Evolutionary conservation across 2,329 filamentous ascomycete genomes (phyloP), one percentile per base, ranked within the genome.

Genomic region (Penicillium sp.): DNA sequence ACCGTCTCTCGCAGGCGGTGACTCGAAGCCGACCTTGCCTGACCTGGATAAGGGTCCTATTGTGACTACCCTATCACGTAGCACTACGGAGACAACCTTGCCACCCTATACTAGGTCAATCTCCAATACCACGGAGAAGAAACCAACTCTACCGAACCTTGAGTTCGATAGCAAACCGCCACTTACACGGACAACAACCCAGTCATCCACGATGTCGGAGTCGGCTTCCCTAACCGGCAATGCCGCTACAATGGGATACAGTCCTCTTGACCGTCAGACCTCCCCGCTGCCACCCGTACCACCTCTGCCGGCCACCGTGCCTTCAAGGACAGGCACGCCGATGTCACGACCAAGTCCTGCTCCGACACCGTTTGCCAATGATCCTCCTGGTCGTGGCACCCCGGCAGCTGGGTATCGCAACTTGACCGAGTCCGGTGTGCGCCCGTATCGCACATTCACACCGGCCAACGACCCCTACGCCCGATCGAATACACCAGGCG

Each of bases 31-130:
- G 4, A 90, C 88, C 0, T 65, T 92, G 6, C 89, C 87, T 6
- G 73, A 79, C 27, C 69, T 66, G 41, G 70, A 71, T 57, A 77
- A 67, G 52, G 54, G 29, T 1, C 63, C 65, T 0, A 51, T 51
- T 28, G 57, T 66, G 42, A 56, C 64, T 10, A 60, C 60, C 1
- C 45, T 69, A 13, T 68, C 67, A 18, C 65, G 66, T 7, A 59
- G 74, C 81, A 52, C 78, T 79, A 43, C 68, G 68, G 42, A 83
- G 82, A 79, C 82, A 0, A 86, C 84, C 0, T 70, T 88, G 6
- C 83, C 85, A 0, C 66, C 75, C 3, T 88, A 88, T 64, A 74
- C 78, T 78, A 46, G 80, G 81, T 15, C 77, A 72, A 46, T 83
- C 81, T 1, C 60, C 5, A 61, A 58, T 10, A 18, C 43, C 5